Base-by-base conservation (phyloP, 2,329 filamentous ascomycete species). In the Rasamsonia emersonii region DNA sequence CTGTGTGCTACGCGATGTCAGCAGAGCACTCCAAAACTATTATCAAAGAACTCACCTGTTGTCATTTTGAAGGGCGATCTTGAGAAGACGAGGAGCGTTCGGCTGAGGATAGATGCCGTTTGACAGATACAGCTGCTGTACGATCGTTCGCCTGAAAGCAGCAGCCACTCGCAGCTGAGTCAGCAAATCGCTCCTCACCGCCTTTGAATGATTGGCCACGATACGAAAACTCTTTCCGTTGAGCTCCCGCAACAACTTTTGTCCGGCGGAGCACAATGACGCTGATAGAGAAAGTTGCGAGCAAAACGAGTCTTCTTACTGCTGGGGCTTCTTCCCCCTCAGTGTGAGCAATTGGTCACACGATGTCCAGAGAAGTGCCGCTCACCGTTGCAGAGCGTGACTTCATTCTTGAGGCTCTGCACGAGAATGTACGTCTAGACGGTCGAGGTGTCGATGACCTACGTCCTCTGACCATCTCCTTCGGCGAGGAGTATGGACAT, bases 361-460 rank as follows among this genome's bases (percentile, higher is more conserved):
- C 39, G 42, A 96, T 96, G 89, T 89, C 89, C 54, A 82, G 84
- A 61, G 88, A 95, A 79, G 77, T 80, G 38, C 84, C 93, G 48
- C 84, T 89, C 35, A 95, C 89, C 32, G 73, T 82, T 42, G 86
- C 89, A 54, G 89, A 96, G 69, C 84, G 77, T 56, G 76, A 77
- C 7, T 98, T 98, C 58, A 75, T 95, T 43, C 69, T 79, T 39
- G 75, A 93, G 54, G 88, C 89, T 26, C 73, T 98, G 8, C 71
- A 79, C 47, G 77, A 94, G 51, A 76, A 82, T 44, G 65, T 88
- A 38, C 83, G 91, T 15, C 67, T 95, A 37, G 91, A 98, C 62
- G 83, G 83, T 47, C 83, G 91, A 43, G 67, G 71, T 37, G 73
- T 88, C 36, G 84, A 95, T 51, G 71, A 86, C 49, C 91, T 84